Conservation (phyloP, 768 basidiomycete species). For the Rhodosporidiobolus sp. region DNA sequence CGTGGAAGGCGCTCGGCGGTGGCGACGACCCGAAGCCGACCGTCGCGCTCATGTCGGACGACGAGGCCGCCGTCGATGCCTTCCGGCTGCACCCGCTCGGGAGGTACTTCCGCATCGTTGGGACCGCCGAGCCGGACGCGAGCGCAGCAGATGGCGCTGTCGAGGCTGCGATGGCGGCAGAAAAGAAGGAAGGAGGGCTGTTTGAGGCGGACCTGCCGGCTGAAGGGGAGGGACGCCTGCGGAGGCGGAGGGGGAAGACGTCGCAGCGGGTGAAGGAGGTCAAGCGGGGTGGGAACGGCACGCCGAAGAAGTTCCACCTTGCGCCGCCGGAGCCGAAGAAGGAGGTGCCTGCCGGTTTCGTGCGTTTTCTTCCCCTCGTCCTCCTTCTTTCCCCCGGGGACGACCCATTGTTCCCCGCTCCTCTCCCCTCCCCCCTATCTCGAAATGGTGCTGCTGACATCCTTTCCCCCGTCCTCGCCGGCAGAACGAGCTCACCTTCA, state of each 20-base stretch:
- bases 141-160: neutral
- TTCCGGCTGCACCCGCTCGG: constrained; percentile 20
- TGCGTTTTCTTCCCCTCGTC: neutral
- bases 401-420: neutral
- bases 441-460: too few species aligned
- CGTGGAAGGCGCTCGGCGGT: neutral
- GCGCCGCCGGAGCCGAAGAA: neutral
- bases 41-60: constrained; percentile 33
- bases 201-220: neutral
- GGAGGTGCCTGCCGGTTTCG: constrained; percentile 5
- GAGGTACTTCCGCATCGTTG: constrained; percentile 12
- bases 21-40: constrained; percentile 3
- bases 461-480: neutral
- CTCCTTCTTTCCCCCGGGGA: too few species aligned
- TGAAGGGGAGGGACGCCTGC: too few species aligned
- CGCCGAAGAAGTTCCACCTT: neutral
- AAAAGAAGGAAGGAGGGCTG: neutral
- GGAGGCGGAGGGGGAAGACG: too few species aligned
- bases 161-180: too few species aligned
- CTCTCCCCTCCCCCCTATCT: neutral
- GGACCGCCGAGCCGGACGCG: neutral
- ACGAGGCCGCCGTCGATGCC: constrained; percentile 10
- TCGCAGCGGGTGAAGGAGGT: neutral
- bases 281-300: neutral
- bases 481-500: constrained; percentile 39